Conservation (phyloP, 164 flowering plant genomes). For the Taxillus chinensis region DNA sequence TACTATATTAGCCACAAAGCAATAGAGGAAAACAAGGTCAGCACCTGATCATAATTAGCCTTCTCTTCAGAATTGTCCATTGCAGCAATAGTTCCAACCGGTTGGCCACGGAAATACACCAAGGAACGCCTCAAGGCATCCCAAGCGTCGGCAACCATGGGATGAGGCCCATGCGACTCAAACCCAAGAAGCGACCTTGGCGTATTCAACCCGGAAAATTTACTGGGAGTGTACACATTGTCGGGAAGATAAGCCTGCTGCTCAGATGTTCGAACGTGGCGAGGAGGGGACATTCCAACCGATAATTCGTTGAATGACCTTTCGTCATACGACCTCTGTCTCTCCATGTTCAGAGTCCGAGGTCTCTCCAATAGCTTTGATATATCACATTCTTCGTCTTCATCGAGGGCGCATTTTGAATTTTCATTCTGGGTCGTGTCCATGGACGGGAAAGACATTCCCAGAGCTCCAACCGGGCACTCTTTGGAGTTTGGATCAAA, state of each 20-base stretch:
- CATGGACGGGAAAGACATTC: conserved; percentile 17
- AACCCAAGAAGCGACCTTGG: neutral
- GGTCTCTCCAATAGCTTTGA: conserved; percentile 39
- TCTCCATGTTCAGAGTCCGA: conserved; percentile 42
- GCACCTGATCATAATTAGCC: conserved; percentile 5
- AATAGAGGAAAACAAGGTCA: neutral
- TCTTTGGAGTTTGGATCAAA: too few relatives aligned
- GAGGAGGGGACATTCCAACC: conserved; percentile 26
- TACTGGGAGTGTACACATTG: conserved; percentile 15
- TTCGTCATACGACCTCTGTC: conserved; percentile 55
- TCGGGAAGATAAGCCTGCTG: conserved; percentile 16
- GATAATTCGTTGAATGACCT: conserved; percentile 44
- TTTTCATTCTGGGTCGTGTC: conserved; percentile 30
- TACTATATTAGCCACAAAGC: too few relatives aligned
- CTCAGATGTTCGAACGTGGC: conserved; percentile 22
- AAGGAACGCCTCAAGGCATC: conserved; percentile 2
- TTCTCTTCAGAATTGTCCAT: conserved; percentile 5
- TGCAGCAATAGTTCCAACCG: conserved; percentile 5
- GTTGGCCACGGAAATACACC: conserved; percentile 3
- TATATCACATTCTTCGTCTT: conserved; percentile 44
- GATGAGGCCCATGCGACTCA: conserved; percentile 2
- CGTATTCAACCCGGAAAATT: neutral
- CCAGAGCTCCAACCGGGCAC: neutral
- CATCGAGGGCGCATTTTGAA: conserved; percentile 13
- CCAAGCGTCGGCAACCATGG: conserved; percentile 2